Conservation (phyloP, 345 rosid genomes). For the Eucalyptus marginata region DNA sequence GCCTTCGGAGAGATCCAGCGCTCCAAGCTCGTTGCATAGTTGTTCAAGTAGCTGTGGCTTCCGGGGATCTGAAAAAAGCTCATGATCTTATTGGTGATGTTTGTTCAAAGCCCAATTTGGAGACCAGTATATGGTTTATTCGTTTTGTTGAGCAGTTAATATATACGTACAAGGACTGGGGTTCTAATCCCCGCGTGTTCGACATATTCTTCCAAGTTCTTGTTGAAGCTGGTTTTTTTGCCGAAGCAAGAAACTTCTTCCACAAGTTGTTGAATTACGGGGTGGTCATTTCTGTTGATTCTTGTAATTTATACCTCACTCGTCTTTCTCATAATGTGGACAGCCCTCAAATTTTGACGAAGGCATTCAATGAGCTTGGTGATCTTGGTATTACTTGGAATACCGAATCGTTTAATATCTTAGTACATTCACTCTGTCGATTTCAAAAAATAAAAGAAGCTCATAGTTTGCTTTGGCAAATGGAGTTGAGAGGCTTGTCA, state of each 20-base stretch:
- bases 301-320: slow-evolving; percentile 67
- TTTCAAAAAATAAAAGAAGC: slow-evolving; percentile 59
- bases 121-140: slow-evolving; percentile 28
- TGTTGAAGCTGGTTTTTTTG: slow-evolving; percentile 46
- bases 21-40: slow-evolving; percentile 76
- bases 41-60: slow-evolving; percentile 63
- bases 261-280: slow-evolving; percentile 81
- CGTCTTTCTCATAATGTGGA: slow-evolving; percentile 30
- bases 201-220: slow-evolving; percentile 80
- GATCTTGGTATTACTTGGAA: slow-evolving; percentile 66
- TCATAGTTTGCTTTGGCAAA: slow-evolving; percentile 49
- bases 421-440: slow-evolving; percentile 49
- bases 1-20: slow-evolving; percentile 46
- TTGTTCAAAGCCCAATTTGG: slow-evolving; percentile 52
- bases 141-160: slow-evolving; percentile 49
- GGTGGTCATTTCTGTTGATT: slow-evolving; percentile 64
- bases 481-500: slow-evolving; percentile 55
- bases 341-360: slow-evolving; percentile 12
- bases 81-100: slow-evolving; percentile 39
- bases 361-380: slow-evolving; percentile 45
- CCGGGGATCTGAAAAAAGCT: slow-evolving; percentile 49
- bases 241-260: slow-evolving; percentile 62
- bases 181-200: slow-evolving; percentile 74
- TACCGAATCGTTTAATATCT: slow-evolving; percentile 55
- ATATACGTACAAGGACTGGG: slow-evolving; percentile 88